These are phyloP conservation scores for Hyparrhenia diplandra DNA, from an alignment of 176 grass and related monocot species.

Conservation along the genomic window DNA sequence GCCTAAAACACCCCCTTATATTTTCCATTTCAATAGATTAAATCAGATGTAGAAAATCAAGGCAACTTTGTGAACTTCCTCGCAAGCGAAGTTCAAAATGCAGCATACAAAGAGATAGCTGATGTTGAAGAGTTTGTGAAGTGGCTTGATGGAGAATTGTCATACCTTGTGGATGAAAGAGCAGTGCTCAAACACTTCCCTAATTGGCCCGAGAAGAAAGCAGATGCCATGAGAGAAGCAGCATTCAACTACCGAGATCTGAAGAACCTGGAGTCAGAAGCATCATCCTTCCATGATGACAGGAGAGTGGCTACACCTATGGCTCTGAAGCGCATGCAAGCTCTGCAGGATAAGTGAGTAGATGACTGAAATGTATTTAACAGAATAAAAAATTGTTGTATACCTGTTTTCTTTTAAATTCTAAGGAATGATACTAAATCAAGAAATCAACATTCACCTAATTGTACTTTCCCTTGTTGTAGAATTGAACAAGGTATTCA, in stretches of 20 bases:
- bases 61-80: slow-evolving; percentile 78
- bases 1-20: neutral
- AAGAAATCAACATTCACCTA: neutral
- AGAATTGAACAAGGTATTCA: slow-evolving; percentile 88
- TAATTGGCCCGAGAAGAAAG: slow-evolving; percentile 93
- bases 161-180: slow-evolving; percentile 96
- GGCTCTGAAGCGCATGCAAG: slow-evolving; percentile 76
- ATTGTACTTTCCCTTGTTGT: slow-evolving; percentile 16
- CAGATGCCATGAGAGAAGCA: slow-evolving; percentile 98
- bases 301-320: slow-evolving; percentile 53
- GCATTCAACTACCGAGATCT: slow-evolving; percentile 80
- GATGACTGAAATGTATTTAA: slow-evolving; percentile 18
- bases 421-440: neutral
- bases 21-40: slow-evolving; percentile 67
- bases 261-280: slow-evolving; percentile 83
- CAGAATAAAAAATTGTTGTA: neutral
- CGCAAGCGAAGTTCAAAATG: slow-evolving; percentile 71
- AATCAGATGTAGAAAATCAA: slow-evolving; percentile 97
- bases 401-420: neutral
- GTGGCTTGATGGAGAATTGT: slow-evolving; percentile 93
- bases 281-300: slow-evolving; percentile 71
- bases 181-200: slow-evolving; percentile 98
- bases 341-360: slow-evolving; percentile 93
- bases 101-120: slow-evolving; percentile 77
- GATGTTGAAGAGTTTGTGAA: slow-evolving; percentile 96